Evolutionary conservation across 805 yeast species (phyloP), one percentile per base, ranked within the genome.

Genomic region (Barnettozyma wickerhamii): DNA sequence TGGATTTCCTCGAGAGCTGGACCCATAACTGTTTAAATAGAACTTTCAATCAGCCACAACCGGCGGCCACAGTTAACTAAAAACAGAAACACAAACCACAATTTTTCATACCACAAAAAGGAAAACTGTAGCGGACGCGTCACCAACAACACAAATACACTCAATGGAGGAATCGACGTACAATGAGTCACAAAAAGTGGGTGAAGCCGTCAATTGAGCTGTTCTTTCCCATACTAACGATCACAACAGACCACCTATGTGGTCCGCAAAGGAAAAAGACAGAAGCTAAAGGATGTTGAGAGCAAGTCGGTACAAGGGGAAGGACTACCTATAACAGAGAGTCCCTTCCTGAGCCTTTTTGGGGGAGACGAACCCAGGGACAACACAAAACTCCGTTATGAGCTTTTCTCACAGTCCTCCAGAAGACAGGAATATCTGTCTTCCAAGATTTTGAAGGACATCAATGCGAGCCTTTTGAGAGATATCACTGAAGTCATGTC

Each of bases 221-320:
- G n/a, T n/a, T n/a, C n/a, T n/a, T n/a, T n/a, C n/a, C n/a, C n/a
- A n/a, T n/a, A n/a, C 26, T 23, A 23, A 14, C 14, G 15, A 35
- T 20, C 14, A 13, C 26, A n/a, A 5, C 30, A 48, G 57, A 53
- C 58, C 3, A 48, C 50, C 10, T 55, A 53, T 31, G 43, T 43
- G 17, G 27, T 55, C 4, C 35, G 41, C 15, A 35, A 45, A 19
- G 17, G 45, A n/a, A 52, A 46, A 20, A 24, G 40, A 6, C 46
- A 36, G 29, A 48, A 35, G 38, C 29, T 30, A 21, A 31, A 31
- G 5, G n/a, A n/a, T n/a, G n/a, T n/a, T 17, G 18, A 13, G 30
- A 31, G 15, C 15, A 27, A n/a, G n/a, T n/a, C n/a, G n/a, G n/a
- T n/a, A n/a, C n/a, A n/a, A n/a, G n/a, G n/a, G n/a, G n/a, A n/a